Evolutionary conservation across 73 alveolate genomes (phyloP), one percentile per base, ranked within the genome.

Genomic region (Paramecium caudatum): DNA sequence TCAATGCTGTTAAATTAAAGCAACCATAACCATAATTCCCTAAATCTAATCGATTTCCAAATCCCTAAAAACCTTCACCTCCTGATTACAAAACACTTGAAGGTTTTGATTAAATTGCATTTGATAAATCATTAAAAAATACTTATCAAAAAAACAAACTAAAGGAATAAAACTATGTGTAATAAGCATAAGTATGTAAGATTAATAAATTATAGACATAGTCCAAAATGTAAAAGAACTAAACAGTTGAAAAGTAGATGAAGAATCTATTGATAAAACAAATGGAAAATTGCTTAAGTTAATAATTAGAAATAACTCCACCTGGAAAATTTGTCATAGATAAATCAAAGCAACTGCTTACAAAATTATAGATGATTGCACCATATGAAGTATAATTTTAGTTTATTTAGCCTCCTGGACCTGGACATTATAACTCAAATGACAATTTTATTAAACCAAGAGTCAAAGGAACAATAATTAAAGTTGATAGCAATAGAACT

Each of bases 21-120:
- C 65, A 32, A 27, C 69, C 88, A 15, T 5, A 30, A 37, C 21
- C 17, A 74, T 21, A 37, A 21, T 74, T 74, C 47, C 32, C 47
- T 3, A 74, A 25, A 74, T 74, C 43, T 1, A 68, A 74, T 39
- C 33, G 88, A 37, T 74, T 74, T 74, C 41, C 68, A 19, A 25
- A 41, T 8, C 13, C 55, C n/a, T 21, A 36, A 23, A 10, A 45
- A 45, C 19, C 17, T 5, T 41, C n/a, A 21, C 43, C n/a, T 21
- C 47, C 88, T 41, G 30, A 74, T 17, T 34, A 47, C 32, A 74
- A 74, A 74, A 41, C 88, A 19, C 30, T 74, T 3, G 88, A 74
- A 15, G 88, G 88, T 15, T 74, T 74, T 15, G 88, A 74, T 7
- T 41, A 74, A 74, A 74, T 74, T 27, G 88, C 88, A 1, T 74